phyloP scores from a whole-genome alignment of 306 rosid genomes.

The Prosopis cineraria region DNA sequence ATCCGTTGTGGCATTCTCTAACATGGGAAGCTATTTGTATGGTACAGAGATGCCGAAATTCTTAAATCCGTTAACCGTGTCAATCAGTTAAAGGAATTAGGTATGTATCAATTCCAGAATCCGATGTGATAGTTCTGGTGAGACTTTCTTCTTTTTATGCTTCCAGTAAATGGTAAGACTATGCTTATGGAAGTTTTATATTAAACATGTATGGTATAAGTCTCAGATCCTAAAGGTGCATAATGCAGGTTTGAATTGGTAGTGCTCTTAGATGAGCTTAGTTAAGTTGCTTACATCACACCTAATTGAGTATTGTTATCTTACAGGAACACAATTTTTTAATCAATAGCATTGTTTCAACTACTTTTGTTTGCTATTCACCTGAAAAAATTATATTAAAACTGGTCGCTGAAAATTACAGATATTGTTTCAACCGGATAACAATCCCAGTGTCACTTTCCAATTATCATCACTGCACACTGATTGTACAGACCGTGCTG shows the following conservation, averaged over 20 bases:
- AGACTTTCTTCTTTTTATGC: conserved; percentile 20
- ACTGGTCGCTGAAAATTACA: conserved; percentile 4
- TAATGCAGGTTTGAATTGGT: neutral
- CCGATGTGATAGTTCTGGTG: neutral
- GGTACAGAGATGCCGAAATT: conserved; percentile 77
- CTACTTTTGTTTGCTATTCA: neutral
- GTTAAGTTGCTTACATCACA: neutral
- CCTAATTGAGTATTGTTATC: neutral
- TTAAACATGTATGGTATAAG: neutral
- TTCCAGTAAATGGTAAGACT: neutral
- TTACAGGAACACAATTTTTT: neutral
- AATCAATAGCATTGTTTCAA: conserved; percentile 1
- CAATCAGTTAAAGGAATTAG: conserved; percentile 87
- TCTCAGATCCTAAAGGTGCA: neutral
- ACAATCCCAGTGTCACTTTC: neutral
- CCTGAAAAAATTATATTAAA: neutral
- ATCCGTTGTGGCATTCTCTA: neutral
- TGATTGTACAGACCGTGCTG: neutral
- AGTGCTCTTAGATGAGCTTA: neutral
- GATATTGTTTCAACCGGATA: neutral
- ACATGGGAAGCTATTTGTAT: neutral
- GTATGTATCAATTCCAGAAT: conserved; percentile 40
- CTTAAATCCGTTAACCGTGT: conserved; percentile 82
- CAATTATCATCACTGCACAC: neutral
- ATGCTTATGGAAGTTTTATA: neutral